phyloP scores from a whole-genome alignment of 2,329 filamentous ascomycete species.

The Hymenoscyphus fructigenus region DNA sequence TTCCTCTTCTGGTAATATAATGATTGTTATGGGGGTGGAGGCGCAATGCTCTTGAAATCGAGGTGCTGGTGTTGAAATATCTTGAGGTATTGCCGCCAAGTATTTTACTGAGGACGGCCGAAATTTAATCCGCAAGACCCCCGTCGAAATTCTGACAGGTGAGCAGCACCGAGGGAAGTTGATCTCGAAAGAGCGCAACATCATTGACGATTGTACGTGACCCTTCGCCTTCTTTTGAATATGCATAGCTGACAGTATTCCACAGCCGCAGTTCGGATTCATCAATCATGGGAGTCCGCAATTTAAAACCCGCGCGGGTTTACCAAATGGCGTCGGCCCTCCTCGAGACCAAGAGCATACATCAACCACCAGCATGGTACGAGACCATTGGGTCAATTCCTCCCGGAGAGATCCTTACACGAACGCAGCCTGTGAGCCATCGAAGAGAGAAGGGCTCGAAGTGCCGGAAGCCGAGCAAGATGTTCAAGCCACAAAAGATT shows the following conservation, averaged over 20 bases:
- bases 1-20: not conserved
- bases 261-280: not conserved
- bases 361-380: constrained; percentile 37
- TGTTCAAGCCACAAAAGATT: constrained; percentile 79
- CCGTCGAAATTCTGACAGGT: constrained; percentile 11
- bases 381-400: constrained; percentile 41
- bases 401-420: constrained; percentile 57
- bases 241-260: not conserved
- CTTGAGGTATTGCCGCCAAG: constrained; percentile 7
- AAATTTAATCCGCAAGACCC: constrained; percentile 12
- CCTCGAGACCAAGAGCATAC: constrained; percentile 44
- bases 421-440: constrained; percentile 52
- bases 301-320: constrained; percentile 45
- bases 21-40: constrained; percentile 6
- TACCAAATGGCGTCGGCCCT: constrained; percentile 47
- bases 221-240: not conserved
- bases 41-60: not conserved
- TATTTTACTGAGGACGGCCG: not conserved
- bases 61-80: constrained; percentile 8
- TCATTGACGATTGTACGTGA: not conserved
- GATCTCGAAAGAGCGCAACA: not conserved
- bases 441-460: constrained; percentile 37
- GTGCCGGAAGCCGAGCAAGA: constrained; percentile 63
- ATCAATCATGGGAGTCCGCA: constrained; percentile 34
- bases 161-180: constrained; percentile 5